Evolutionary conservation across 2,329 filamentous ascomycete species (phyloP).

Genomic region (Cladophialophora immunda): DNA sequence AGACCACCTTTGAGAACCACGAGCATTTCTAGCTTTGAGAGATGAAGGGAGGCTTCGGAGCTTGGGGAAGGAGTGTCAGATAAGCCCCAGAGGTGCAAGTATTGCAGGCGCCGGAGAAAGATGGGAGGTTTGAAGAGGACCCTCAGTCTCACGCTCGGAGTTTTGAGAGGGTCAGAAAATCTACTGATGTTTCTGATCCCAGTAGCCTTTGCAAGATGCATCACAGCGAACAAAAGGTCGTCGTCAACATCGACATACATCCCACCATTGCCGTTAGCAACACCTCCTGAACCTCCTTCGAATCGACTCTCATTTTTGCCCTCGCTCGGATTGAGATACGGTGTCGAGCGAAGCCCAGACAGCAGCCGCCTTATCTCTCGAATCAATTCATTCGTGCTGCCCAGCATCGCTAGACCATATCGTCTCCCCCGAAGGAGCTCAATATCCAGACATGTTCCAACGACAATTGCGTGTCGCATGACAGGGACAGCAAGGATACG

Average conservation of each 20-base stretch:
- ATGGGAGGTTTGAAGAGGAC: slow-evolving; percentile 10
- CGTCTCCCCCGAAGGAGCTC: slow-evolving; percentile 6
- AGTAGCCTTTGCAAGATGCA: slow-evolving; percentile 13
- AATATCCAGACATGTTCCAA: slow-evolving; percentile 11
- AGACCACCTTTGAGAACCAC: slow-evolving; percentile 17
- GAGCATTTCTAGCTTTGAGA: slow-evolving; percentile 7
- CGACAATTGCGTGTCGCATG: slow-evolving; percentile 16
- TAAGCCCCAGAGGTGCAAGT: slow-evolving; percentile 17
- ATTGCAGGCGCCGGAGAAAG: slow-evolving; percentile 8
- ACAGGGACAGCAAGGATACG: slow-evolving; percentile 12
- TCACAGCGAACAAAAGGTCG: slow-evolving; percentile 21
- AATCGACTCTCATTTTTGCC: not conserved
- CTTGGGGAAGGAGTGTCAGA: not conserved
- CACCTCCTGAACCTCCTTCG: not conserved
- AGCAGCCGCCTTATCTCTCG: slow-evolving; percentile 12
- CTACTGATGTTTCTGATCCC: not conserved
- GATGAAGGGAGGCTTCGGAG: not conserved
- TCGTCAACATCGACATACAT: not conserved
- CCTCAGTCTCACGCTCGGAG: no score
- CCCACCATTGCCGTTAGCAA: not conserved
- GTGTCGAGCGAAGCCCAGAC: no score
- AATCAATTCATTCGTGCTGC: slow-evolving; percentile 1
- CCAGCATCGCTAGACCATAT: not conserved
- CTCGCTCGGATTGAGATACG: not conserved
- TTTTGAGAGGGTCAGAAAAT: not conserved